Percentiles rank a stretch among this genome's conserved stretches.
Evolutionary conservation across 192 early-diverging fungal genomes (phyloP).

Genomic region (Hyaloraphidium curvatum): DNA sequence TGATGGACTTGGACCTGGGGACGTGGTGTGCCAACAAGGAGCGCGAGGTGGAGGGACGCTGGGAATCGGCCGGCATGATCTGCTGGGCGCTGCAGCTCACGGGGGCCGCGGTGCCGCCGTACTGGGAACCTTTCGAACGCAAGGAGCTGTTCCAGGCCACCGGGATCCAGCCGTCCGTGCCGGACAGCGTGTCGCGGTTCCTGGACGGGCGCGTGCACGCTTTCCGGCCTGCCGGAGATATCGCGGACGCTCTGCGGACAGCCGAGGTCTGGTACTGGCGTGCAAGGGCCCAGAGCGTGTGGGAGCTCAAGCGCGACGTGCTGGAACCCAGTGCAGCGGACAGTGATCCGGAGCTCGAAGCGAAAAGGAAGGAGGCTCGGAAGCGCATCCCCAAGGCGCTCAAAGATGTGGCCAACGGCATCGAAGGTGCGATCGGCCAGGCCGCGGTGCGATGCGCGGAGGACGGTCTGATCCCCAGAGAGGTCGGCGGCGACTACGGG

Average conservation of each 20-base stretch:
- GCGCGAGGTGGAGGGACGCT: slow-evolving; percentile 21
- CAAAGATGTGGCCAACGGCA: slow-evolving; percentile 12
- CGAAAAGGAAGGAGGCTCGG: neutral
- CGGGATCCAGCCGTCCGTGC: slow-evolving; percentile 31
- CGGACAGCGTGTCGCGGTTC: slow-evolving; percentile 28
- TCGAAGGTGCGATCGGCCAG: slow-evolving; percentile 25
- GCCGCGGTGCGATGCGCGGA: slow-evolving; percentile 21
- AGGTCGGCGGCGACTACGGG: slow-evolving; percentile 27
- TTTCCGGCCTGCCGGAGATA: slow-evolving; percentile 11
- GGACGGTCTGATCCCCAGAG: slow-evolving; percentile 15
- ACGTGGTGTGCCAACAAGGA: slow-evolving; percentile 25
- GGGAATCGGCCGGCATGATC: slow-evolving; percentile 30
- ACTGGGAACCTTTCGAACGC: slow-evolving; percentile 28
- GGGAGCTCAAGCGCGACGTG: slow-evolving; percentile 24
- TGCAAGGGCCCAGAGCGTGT: slow-evolving; percentile 30
- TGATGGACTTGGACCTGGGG: slow-evolving; percentile 25
- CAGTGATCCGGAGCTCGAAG: slow-evolving; percentile 7
- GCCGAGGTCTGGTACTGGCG: slow-evolving; percentile 47
- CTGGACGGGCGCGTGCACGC: slow-evolving; percentile 15
- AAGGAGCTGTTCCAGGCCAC: slow-evolving; percentile 29
- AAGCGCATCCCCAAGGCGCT: neutral
- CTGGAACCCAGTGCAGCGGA: slow-evolving; percentile 12
- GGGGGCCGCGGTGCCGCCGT: slow-evolving; percentile 26
- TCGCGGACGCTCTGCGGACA: slow-evolving; percentile 14
- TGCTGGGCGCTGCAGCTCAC: slow-evolving; percentile 31